Evolutionary conservation across 2,329 filamentous ascomycete genomes (phyloP), one percentile per base, ranked within the genome.

Genomic region (Daldinia eschscholtzii): DNA sequence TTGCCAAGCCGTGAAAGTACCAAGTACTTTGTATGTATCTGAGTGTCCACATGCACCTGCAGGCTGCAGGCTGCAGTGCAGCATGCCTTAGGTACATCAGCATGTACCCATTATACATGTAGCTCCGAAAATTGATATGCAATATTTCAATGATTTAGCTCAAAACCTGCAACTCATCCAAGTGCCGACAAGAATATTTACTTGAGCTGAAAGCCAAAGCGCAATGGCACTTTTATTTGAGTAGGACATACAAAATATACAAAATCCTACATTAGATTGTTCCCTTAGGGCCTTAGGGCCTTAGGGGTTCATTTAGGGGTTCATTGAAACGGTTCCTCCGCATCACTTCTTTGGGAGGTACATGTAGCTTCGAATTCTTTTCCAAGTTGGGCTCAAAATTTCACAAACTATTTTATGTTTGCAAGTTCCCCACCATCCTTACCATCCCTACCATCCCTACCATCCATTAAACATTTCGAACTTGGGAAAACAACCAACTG

Each of bases 361-460:
- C 20, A 23, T n/a, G 39, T 53, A 58, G 18, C 7, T 42, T 57
- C 13, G 13, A 41, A 30, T 44, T 44, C 44, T 46, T 52, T 20
- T 62, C 26, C 35, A 60, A 57, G 61, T 70, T 33, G 57, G 69
- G 67, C 62, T 55, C 70, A 13, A 63, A 55, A 66, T 70, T 65
- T 61, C 59, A 66, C n/a, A 44, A 44, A 30, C 30, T 26, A 35
- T 53, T 61, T 39, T 13, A 44, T 46, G 33, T 55, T 37, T 55
- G 33, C 39, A 23, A 23, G 6, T 35, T 60, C 58, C 57, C 60
- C 64, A 67, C 55, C 26, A 35, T 63, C 26, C 64, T 39, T n/a
- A 33, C 30, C 30, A 33, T 30, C 28, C n/a, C n/a, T n/a, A n/a
- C 28, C 28, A 30, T 33, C 30, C 30, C 30, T 33, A 7, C 30